Conservation (phyloP, 177 flowering plant species). For the Vitis hybrid region DNA sequence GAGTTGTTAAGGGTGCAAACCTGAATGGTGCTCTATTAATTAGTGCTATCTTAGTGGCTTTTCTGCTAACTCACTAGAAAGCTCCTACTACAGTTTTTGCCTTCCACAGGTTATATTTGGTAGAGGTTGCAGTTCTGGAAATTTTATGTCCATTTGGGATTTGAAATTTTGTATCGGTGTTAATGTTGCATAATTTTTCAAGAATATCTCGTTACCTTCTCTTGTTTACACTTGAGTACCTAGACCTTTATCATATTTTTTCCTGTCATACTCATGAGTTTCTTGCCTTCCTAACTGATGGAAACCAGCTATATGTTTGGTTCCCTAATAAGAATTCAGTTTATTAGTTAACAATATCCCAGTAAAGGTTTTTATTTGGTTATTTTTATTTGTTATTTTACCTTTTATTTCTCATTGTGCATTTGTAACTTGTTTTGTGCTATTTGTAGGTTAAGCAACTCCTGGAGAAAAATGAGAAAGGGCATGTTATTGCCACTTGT, state of each 20-base stretch:
- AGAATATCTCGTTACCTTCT: not conserved
- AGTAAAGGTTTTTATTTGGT: not conserved
- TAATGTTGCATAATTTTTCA: not conserved
- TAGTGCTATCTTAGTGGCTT: not conserved
- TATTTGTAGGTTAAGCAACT: conserved; percentile 70
- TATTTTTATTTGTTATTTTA: not conserved
- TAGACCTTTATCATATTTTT: not conserved
- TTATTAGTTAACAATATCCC: not conserved
- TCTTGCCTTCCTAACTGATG: not conserved
- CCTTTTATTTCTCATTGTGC: no score
- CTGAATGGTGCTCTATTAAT: not conserved
- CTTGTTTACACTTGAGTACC: not conserved
- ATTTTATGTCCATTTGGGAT: not conserved
- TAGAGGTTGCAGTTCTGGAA: not conserved
- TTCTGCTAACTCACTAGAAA: not conserved
- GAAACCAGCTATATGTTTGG: not conserved
- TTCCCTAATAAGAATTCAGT: not conserved
- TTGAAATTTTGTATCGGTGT: not conserved
- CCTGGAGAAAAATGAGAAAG: conserved; percentile 62
- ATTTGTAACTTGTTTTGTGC: conserved; percentile 3
- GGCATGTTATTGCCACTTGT: conserved; percentile 86
- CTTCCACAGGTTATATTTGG: not conserved
- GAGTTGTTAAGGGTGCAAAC: not conserved
- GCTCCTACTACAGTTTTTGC: not conserved
- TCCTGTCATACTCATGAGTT: not conserved